These are phyloP conservation scores for Tillandsia fasciculata DNA, from an alignment of 176 grass and related monocot species.

Conservation along the genomic window DNA sequence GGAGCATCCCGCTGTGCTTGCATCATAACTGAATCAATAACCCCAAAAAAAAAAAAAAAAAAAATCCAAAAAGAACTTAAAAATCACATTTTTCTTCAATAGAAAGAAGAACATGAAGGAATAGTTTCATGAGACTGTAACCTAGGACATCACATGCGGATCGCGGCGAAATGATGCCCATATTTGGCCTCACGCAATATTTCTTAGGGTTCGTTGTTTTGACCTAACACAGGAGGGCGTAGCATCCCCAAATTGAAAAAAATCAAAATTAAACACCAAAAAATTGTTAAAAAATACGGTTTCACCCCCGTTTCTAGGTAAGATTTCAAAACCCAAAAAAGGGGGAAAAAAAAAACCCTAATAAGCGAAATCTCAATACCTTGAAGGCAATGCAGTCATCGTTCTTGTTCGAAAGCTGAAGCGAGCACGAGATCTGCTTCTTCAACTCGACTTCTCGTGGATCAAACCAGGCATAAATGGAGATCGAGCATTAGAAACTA, in stretches of 20 bases:
- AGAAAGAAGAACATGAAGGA: background rate
- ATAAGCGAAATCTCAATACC: constrained; percentile 12
- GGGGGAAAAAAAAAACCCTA: constrained; percentile 1
- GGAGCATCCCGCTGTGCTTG: constrained; percentile 28
- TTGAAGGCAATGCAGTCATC: constrained; percentile 30
- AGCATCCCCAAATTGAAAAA: too few species aligned
- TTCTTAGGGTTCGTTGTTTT: constrained; percentile 35
- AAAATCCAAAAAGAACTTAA: constrained; percentile 5
- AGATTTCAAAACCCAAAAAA: constrained; percentile 3
- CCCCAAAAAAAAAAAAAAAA: background rate
- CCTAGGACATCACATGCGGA: constrained; percentile 30
- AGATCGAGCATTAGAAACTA: background rate
- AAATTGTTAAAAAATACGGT: background rate
- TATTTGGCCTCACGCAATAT: constrained; percentile 36
- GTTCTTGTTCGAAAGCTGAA: constrained; percentile 23
- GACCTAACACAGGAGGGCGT: constrained; percentile 10
- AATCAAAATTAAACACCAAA: background rate
- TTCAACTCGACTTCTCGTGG: constrained; percentile 27
- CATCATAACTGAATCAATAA: constrained; percentile 27
- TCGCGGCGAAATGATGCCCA: constrained; percentile 21
- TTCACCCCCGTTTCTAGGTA: background rate
- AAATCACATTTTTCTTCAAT: background rate
- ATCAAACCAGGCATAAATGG: background rate
- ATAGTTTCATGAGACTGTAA: background rate
- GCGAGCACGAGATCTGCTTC: constrained; percentile 35